A percentile compares a stretch with the other conserved stretches of the same genome.
phyloP scores from a whole-genome alignment of 1,139 yeast species.

The Zygoascus hellenicus region DNA sequence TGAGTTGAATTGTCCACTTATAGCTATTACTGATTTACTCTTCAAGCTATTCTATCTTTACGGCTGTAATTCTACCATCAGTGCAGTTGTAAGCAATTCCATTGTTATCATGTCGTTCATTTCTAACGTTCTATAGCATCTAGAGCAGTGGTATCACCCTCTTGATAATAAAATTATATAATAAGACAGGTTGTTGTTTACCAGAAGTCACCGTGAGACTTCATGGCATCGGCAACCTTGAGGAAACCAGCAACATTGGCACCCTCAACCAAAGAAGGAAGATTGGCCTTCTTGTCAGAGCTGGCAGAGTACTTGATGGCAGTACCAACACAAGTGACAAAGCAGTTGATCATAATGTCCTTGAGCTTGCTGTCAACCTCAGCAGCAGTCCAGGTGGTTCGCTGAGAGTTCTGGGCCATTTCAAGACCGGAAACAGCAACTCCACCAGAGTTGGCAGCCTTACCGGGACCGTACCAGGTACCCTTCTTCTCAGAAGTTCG shows the following conservation, averaged over 20 bases:
- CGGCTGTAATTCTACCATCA: too few species aligned
- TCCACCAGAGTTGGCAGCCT: conserved; percentile 99
- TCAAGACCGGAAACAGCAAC: conserved; percentile 98
- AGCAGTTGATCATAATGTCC: conserved; percentile 88
- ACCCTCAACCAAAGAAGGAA: conserved; percentile 96
- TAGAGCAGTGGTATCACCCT: too few species aligned
- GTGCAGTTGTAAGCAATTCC: not conserved
- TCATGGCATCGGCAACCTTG: conserved; percentile 98
- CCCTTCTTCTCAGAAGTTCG: conserved; percentile 52
- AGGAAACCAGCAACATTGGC: conserved; percentile 99
- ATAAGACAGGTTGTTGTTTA: conserved; percentile 18
- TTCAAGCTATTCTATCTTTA: too few species aligned
- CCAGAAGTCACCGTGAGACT: conserved; percentile 86
- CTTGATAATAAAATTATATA: too few species aligned
- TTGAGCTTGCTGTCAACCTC: conserved; percentile 84
- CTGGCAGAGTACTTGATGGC: conserved; percentile 77
- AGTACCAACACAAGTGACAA: conserved; percentile 86
- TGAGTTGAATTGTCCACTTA: too few species aligned
- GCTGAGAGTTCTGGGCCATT: conserved; percentile 98
- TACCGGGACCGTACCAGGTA: conserved; percentile 99
- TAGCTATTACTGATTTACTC: too few species aligned
- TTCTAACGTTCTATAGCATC: too few species aligned
- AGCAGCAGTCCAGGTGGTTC: conserved; percentile 81
- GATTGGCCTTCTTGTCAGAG: conserved; percentile 56
- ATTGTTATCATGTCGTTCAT: not conserved